phyloP scores from a whole-genome alignment of 2,329 filamentous ascomycete genomes.

The Aspergillus thermomutatus region DNA sequence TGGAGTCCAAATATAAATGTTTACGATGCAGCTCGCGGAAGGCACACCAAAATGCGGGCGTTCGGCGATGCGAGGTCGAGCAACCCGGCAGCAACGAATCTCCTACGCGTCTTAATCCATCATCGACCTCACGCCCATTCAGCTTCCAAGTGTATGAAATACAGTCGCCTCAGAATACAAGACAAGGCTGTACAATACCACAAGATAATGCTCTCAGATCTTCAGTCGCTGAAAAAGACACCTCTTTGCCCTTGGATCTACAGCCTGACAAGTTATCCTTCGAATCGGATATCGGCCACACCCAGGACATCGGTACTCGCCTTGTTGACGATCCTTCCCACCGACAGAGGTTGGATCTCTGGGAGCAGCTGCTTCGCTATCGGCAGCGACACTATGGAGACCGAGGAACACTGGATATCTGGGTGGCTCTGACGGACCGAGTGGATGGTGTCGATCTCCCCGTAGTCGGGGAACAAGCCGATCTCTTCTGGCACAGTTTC shows the following conservation, averaged over 20 bases:
- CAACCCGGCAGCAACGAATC: constrained; percentile 2
- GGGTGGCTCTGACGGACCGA: constrained; percentile 35
- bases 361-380: constrained; percentile 44
- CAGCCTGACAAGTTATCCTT: constrained; percentile 36
- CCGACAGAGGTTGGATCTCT: constrained; percentile 39
- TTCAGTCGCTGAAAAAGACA: background rate
- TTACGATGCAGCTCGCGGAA: constrained; percentile 26
- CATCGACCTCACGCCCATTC: constrained; percentile 10
- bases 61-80: constrained; percentile 5
- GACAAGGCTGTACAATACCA: background rate
- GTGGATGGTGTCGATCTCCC: constrained; percentile 32
- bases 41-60: constrained; percentile 5
- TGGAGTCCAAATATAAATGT: constrained; percentile 25
- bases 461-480: constrained; percentile 32
- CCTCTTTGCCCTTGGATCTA: constrained; percentile 18
- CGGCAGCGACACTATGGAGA: constrained; percentile 43
- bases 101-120: constrained; percentile 3
- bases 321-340: constrained; percentile 35
- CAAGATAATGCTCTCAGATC: background rate
- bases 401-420: constrained; percentile 41
- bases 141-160: constrained; percentile 30
- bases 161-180: constrained; percentile 11
- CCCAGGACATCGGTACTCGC: constrained; percentile 31
- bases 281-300: constrained; percentile 42
- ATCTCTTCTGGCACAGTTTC: constrained; percentile 43